phyloP scores from a whole-genome alignment of 164 flowering plant genomes.

The Piper betle region DNA sequence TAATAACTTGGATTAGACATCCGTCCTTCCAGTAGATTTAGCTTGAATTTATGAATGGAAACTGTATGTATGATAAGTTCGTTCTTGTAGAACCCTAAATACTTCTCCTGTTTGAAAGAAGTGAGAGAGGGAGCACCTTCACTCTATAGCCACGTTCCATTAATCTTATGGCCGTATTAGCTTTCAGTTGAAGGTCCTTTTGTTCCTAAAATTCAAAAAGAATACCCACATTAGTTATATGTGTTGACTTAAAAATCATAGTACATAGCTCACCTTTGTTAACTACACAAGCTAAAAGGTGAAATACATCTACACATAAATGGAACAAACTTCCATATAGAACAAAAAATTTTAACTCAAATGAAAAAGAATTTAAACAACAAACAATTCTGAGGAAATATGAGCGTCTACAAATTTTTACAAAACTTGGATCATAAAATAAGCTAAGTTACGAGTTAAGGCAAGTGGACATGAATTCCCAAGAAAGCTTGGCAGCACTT shows the following conservation, averaged over 20 bases:
- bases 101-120: no score
- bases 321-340: neutral
- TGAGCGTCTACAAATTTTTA: no score
- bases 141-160: constrained; percentile 74
- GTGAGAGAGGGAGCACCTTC: constrained; percentile 37
- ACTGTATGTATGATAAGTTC: no score
- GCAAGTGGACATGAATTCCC: no score
- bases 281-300: neutral
- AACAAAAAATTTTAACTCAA: neutral
- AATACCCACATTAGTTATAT: neutral
- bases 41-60: no score
- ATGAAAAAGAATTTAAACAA: neutral
- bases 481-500: no score
- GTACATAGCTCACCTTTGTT: neutral
- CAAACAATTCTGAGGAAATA: no score
- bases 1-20: neutral
- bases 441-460: no score
- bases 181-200: constrained; percentile 62
- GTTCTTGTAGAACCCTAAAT: no score
- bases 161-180: constrained; percentile 36
- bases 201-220: constrained; percentile 28
- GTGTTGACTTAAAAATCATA: no score
- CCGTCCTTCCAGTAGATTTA: neutral
- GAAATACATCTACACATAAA: neutral
- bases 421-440: no score